Evolutionary conservation across 2,329 filamentous ascomycete genomes (phyloP).

Genomic region (Fusarium begoniae): DNA sequence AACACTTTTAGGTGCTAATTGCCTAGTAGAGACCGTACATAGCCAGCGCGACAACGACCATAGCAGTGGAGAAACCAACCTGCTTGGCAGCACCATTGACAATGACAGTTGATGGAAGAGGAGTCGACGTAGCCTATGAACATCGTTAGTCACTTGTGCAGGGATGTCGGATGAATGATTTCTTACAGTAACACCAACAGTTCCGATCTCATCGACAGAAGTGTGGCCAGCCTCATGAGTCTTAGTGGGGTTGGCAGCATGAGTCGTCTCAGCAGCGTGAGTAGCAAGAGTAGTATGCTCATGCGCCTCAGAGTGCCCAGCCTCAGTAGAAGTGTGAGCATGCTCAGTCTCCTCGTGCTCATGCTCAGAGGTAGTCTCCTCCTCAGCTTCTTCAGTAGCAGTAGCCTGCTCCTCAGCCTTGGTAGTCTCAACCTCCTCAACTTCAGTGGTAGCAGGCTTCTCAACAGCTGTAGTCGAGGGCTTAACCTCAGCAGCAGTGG

Average conservation of each 20-base stretch:
- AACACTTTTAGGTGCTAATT: accelerated
- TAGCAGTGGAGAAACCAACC: background rate
- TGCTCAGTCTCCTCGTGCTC: background rate
- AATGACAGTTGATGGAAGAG: constrained; percentile 6
- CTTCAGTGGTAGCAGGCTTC: background rate
- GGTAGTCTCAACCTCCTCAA: background rate
- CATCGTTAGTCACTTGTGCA: background rate
- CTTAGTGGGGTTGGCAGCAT: background rate
- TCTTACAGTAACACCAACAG: constrained; percentile 22
- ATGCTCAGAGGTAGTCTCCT: background rate
- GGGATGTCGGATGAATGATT: background rate
- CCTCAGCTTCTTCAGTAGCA: background rate
- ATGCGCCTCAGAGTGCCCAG: background rate
- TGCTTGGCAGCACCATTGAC: constrained; percentile 22
- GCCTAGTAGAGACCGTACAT: constrained; percentile 18
- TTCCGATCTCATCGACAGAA: constrained; percentile 14
- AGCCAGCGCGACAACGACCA: background rate
- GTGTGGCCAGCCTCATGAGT: constrained; percentile 1
- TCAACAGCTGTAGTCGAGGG: background rate
- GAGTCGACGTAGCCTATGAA: background rate
- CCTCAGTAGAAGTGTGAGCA: background rate
- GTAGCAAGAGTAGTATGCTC: background rate
- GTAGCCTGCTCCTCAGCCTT: background rate
- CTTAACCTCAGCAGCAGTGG: background rate
- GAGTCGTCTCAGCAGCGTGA: background rate